Percentiles rank a stretch among this genome's conserved stretches.
Conservation (phyloP, 2,329 filamentous ascomycete species). For the Xylariaceae sp. region DNA sequence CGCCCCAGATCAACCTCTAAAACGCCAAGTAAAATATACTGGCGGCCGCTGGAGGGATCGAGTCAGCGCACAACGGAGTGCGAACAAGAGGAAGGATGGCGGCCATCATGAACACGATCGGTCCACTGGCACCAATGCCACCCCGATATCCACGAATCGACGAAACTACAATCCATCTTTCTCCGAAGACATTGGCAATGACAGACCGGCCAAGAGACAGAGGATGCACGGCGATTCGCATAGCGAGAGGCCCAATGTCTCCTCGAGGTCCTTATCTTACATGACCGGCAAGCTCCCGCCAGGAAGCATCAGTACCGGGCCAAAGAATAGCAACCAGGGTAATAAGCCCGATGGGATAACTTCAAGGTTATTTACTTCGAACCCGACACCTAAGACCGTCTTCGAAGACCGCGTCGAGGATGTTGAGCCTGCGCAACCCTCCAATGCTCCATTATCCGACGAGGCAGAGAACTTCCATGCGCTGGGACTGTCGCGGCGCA, state of each 20-base stretch:
- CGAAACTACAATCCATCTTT: conserved; percentile 19
- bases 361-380: conserved; percentile 89
- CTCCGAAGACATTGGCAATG: conserved; percentile 24
- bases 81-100: conserved; percentile 35
- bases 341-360: conserved; percentile 51
- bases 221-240: conserved; percentile 30
- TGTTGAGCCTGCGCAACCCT: conserved; percentile 63
- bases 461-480: conserved; percentile 83
- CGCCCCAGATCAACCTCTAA: conserved; percentile 56
- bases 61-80: conserved; percentile 68
- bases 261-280: conserved; percentile 30
- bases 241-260: conserved; percentile 16
- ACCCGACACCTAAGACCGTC: conserved; percentile 67
- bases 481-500: conserved; percentile 72
- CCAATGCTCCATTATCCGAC: conserved; percentile 83
- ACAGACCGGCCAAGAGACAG: conserved; percentile 45
- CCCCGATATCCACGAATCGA: conserved; percentile 29
- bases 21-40: conserved; percentile 64
- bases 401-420: conserved; percentile 47
- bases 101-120: conserved; percentile 12
- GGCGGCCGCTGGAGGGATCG: conserved; percentile 94
- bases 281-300: conserved; percentile 37
- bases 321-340: conserved; percentile 21
- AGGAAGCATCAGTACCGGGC: conserved; percentile 32
- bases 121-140: conserved; percentile 31